Evolutionary conservation across 306 rosid species (phyloP).

Genomic region (Lathyrus aphaca): DNA sequence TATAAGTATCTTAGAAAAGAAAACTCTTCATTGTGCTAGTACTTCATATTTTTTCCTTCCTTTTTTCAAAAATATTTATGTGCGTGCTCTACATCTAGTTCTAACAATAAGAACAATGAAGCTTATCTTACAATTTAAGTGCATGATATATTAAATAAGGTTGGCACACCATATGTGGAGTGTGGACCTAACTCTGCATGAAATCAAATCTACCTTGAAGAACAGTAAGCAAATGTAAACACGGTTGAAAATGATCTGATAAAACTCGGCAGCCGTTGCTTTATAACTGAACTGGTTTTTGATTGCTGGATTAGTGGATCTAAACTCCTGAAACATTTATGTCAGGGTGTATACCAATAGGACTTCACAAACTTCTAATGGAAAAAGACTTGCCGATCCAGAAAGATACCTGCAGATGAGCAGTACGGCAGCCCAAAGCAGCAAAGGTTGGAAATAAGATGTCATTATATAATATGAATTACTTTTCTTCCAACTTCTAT

Average conservation of each 20-base stretch:
- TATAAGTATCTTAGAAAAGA: slow-evolving; percentile 12
- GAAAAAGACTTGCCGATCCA: slow-evolving; percentile 26
- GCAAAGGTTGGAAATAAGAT: slow-evolving; percentile 77
- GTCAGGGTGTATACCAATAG: slow-evolving; percentile 28
- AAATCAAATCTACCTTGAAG: slow-evolving; percentile 70
- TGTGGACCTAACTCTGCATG: slow-evolving; percentile 8
- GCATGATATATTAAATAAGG: slow-evolving; percentile 18
- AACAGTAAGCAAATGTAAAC: slow-evolving; percentile 85
- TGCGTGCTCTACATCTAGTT: slow-evolving; percentile 8
- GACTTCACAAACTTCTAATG: slow-evolving; percentile 33
- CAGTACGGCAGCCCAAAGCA: slow-evolving; percentile 81
- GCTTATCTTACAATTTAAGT: slow-evolving; percentile 10
- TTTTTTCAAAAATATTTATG: neutral
- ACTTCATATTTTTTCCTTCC: neutral
- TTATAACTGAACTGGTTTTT: slow-evolving; percentile 69
- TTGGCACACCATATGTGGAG: slow-evolving; percentile 2
- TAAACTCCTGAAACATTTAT: slow-evolving; percentile 66
- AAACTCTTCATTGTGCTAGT: neutral
- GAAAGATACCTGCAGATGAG: slow-evolving; percentile 80
- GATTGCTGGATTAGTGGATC: slow-evolving; percentile 78
- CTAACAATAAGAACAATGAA: slow-evolving; percentile 13
- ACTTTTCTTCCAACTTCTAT: slow-evolving; percentile 82
- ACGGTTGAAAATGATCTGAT: slow-evolving; percentile 83
- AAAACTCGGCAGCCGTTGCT: slow-evolving; percentile 74
- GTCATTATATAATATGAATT: slow-evolving; percentile 52